Evolutionary conservation across 768 basidiomycete species (phyloP), one percentile per base, ranked within the genome.

Genomic region (Kwoniella newhampshirensis): DNA sequence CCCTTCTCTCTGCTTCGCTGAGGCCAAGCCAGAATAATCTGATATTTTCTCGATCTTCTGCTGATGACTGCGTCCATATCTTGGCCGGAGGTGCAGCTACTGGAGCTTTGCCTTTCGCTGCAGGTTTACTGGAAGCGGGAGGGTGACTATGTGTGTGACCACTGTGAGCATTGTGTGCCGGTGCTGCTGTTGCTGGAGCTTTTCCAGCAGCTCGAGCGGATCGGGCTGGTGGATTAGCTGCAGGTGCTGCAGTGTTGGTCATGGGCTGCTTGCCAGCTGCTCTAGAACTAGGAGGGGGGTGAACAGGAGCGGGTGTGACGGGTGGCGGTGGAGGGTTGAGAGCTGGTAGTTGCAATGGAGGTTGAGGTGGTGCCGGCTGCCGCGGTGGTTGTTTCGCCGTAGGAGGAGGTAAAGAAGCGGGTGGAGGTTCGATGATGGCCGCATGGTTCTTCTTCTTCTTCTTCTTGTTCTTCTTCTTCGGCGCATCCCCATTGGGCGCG

Each of bases 11-110:
- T 56, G 87, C 85, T 79, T 97, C 91, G 26, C 84, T 84, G n/a
- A 99, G 82, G 25, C 84, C 87, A 27, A 97, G 84, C 96, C 94
- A 99, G 77, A 98, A 99, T 70, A 91, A 88, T 78, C 94, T 93
- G 80, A 98, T 99, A 64, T 91, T 85, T 76, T 97, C 93, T 28
- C 96, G 84, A 78, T 98, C 94, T 77, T 97, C 91, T 3, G 83
- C 85, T 30, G 88, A 87, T 76, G 85, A 89, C 56, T 90, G 94
- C 72, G 86, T 88, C 92, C 92, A 97, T 72, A 97, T 91, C 84
- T 91, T 92, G 3, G 75, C 67, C 7, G 77, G 74, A 20, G 67
- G 71, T 17, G 54, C 57, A 18, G 68, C 67, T n/a, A 67, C 67
- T 5, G 64, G 59, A n/a, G 67, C 62, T 60, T 74, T 70, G 28